Base-by-base conservation (phyloP, 164 flowering plant genomes). In the Warburgia ugandensis region DNA sequence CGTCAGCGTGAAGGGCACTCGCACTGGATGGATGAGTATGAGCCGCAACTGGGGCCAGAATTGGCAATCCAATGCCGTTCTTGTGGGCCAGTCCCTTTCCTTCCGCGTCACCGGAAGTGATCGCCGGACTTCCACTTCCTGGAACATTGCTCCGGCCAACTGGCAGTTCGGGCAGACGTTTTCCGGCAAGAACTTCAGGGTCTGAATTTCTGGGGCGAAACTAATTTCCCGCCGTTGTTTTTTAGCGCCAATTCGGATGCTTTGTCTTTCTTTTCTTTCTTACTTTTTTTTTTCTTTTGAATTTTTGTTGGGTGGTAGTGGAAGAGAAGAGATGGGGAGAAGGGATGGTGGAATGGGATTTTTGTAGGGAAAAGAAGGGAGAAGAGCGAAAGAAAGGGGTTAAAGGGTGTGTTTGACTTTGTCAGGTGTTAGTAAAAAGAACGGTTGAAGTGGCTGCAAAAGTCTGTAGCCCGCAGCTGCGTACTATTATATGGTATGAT, bases 101-200 rank as follows among this genome's bases (percentile, higher is more conserved):
- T 82, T 85, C 66, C 70, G 90, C 13, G 78, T 85, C 53, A 78
- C 83, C 39, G 85, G 58, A 56, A 80, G 90, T 62, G 95, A 85
- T 55, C 74, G 65, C 14, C 69, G 90, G 9, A 69, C 74, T 6
- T 77, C 85, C 30, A 78, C 90, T 13, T 80, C 90, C 0, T 75
- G 75, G 79, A 82, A 85, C 63, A 30, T 83, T 25, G 85, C 58
- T 1, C 90, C 95, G 1, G 50, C 85, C 17, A 60, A 71, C 42
- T 85, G 95, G 95, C 81, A 78, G 45, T 83, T 80, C 45, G 95
- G 95, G 16, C 87, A 82, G 43, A 80, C 95, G 8, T 85, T 78
- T 64, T 12, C 56, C 19, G 94, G 90, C 4, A 82, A 80, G 62
- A 85, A 85, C 31, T 85, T 80, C 76, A 65, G 83, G 60, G 84